Base-by-base conservation (phyloP, 768 basidiomycete genomes). In the Xerocomus brunneocitrinus region DNA sequence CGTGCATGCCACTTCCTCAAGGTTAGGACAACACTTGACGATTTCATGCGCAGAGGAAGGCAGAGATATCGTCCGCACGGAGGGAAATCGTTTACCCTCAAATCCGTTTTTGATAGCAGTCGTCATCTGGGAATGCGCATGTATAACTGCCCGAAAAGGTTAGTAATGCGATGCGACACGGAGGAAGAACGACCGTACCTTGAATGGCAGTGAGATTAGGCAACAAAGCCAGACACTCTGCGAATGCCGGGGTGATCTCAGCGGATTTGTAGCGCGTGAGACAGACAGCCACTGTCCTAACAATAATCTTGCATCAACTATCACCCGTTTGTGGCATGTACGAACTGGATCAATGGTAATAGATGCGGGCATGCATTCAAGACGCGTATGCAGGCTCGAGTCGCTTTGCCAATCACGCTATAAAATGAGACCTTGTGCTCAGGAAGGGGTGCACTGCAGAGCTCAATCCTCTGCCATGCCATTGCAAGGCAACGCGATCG, bases 401-500 rank as follows among this genome's bases (percentile, higher is more conserved):
- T 59, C 24, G 32, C 50, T 22, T 44, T 43, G 2, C 40, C 41
- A 10, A 56, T 34, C 6, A 8, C 39, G 32, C 5, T 31, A 19
- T 25, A 55, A 30, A 51, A 50, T 8, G 28, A 24, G 22, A 14
- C 8, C 1, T 24, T 5, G 14, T 40, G 5, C 22, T 39, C 14
- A 0, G 36, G 41, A 4, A 41, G 31, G 12, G 35, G 35, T 13
- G 27, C 41, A 14, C 40, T 16, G 32, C 50, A 61, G 1, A 61
- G 34, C 4, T 53, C 49, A 3, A 55, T 4, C 10, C 32, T 51
- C 27, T 13, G 51, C 61, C 59, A 62, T 12, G 56, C 59, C 53
- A 62, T 49, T 5, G 39, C 41, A 14, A 58, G 49, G 41, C 56
- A 61, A 25, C 53, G 56, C 3, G 49, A 50, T 12, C 60, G 50